phyloP scores from a whole-genome alignment of 1,284 basidiomycete species.

The Vanrija sp. region DNA sequence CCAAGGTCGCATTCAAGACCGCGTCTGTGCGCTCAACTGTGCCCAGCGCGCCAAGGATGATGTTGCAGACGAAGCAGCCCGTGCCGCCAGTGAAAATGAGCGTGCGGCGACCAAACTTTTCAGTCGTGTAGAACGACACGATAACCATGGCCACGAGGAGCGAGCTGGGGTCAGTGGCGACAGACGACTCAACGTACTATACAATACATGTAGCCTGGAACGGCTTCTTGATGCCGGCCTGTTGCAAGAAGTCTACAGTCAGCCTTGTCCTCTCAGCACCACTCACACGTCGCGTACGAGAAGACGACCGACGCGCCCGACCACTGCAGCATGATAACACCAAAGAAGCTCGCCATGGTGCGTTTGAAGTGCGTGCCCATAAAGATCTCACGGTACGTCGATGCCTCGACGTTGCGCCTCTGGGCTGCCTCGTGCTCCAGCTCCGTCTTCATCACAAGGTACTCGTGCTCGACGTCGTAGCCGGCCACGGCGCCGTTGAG shows the following conservation, averaged over 20 bases:
- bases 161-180: neutral
- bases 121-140: conserved; percentile 39
- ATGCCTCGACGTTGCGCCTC: too few relatives aligned
- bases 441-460: conserved; percentile 11
- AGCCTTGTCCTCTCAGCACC: too few relatives aligned
- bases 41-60: conserved; percentile 22
- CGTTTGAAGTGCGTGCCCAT: conserved; percentile 15
- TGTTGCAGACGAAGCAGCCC: conserved; percentile 31
- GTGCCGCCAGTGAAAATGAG: conserved; percentile 36
- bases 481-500: conserved; percentile 19
- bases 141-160: conserved; percentile 39
- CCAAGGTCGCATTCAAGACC: conserved; percentile 6
- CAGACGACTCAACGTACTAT: neutral
- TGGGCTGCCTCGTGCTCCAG: neutral
- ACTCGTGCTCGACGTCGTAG: conserved; percentile 25
- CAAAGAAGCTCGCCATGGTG: conserved; percentile 12
- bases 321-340: conserved; percentile 8
- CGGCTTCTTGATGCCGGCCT: neutral
- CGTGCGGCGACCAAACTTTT: conserved; percentile 42
- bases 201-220: conserved; percentile 7
- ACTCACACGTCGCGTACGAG: conserved; percentile 14
- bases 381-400: conserved; percentile 2
- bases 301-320: conserved; percentile 6
- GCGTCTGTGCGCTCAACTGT: conserved; percentile 4
- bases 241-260: conserved; percentile 16